A percentile compares a stretch with the other conserved stretches of the same genome.
Evolutionary conservation across 1,284 basidiomycete genomes (phyloP).

Genomic region (Sphaerobolus stellatus): DNA sequence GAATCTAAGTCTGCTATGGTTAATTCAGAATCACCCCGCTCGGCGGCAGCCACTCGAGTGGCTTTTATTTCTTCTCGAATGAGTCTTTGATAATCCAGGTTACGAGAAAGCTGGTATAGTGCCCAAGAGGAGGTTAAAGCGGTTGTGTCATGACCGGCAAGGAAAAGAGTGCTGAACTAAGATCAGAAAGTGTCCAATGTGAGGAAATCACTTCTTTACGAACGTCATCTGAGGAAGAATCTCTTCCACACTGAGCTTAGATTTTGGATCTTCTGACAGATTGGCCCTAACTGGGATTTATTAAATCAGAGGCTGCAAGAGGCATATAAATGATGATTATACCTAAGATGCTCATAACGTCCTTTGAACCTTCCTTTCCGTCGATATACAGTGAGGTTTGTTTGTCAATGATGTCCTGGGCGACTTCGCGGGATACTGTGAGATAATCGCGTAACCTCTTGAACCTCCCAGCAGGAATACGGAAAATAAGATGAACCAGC

Average conservation of each 20-base stretch:
- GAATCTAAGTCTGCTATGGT: slow-evolving; percentile 45
- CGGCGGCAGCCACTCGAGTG: slow-evolving; percentile 35
- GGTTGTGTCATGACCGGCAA: slow-evolving; percentile 55
- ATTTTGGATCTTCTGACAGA: slow-evolving; percentile 42
- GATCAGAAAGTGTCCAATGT: neutral
- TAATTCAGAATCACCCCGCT: slow-evolving; percentile 42
- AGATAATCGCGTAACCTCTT: neutral
- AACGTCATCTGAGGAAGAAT: slow-evolving; percentile 49
- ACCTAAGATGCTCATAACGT: slow-evolving; percentile 46
- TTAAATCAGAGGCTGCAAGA: neutral
- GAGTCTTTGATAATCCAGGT: slow-evolving; percentile 37
- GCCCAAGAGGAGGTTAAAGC: slow-evolving; percentile 35
- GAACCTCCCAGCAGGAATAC: too few relatives aligned
- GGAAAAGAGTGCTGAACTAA: slow-evolving; percentile 19
- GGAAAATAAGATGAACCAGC: too few relatives aligned
- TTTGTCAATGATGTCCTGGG: slow-evolving; percentile 38
- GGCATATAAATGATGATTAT: slow-evolving; percentile 8
- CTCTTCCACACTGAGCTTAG: slow-evolving; percentile 49
- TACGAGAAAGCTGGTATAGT: slow-evolving; percentile 40
- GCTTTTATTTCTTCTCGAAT: slow-evolving; percentile 42
- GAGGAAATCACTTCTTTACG: neutral
- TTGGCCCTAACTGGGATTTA: slow-evolving; percentile 50
- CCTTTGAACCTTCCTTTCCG: slow-evolving; percentile 30
- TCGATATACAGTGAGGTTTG: slow-evolving; percentile 36
- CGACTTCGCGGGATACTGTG: slow-evolving; percentile 26